Base-by-base conservation (phyloP, 1,284 basidiomycete genomes). In the Stereum hirsutum region DNA sequence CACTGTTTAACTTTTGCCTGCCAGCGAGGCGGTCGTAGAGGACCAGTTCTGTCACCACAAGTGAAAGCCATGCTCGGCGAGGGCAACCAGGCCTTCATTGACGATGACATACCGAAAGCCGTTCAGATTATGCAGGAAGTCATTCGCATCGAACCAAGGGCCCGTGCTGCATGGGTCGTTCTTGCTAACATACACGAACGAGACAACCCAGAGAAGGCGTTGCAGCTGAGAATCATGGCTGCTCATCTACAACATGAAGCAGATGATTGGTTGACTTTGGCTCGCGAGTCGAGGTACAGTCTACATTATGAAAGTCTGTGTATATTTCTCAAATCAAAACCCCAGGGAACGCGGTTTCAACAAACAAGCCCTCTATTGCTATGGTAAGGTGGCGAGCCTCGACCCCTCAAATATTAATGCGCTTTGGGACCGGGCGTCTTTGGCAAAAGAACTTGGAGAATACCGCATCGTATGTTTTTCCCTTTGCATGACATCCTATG, bases 301-400 rank as follows among this genome's bases (percentile, higher is more conserved):
- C 21, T 23, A 10, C 14, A 25, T 21, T 3, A 24, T 3, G 4
- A 19, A 17, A 6, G 28, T 17, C 20, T 12, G 5, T 15, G 10
- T 8, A n/a, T 24, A 35, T 12, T 15, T 32, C 40, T 45, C 41
- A 36, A 26, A 21, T 17, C 21, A 34, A 39, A 39, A 32, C 39
- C 4, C 20, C 51, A 87, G 88, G 50, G 75, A 78, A 6, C 61
- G 80, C 23, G 87, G 82, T 3, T 78, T 81, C 46, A 72, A 77
- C 35, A 82, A 91, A 43, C 92, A 98, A 62, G 89, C 92, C 0
- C 64, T 96, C 23, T 97, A 98, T 59, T 98, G 95, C 57, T 88
- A 89, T 54, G 73, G 84, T 0, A 94, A 97, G 57, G 78, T 89
- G 0, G 78, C 86, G 55, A 81, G 75, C 49, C 68, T 88, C 21